phyloP scores from a whole-genome alignment of 2,329 filamentous ascomycete genomes.

The Exophiala sp. region DNA sequence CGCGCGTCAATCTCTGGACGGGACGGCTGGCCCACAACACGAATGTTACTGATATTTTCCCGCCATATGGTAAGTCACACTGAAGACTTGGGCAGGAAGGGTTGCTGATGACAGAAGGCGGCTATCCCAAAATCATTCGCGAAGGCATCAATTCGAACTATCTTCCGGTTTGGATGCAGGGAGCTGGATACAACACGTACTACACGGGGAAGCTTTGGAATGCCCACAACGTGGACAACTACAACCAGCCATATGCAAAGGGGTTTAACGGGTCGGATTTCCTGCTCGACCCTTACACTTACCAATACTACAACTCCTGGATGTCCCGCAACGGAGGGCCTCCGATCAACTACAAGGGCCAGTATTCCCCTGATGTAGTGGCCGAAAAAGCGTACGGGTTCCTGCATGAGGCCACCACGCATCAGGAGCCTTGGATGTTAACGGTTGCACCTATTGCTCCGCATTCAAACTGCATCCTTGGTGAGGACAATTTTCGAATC shows the following conservation, averaged over 20 bases:
- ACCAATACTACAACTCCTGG: constrained; percentile 63
- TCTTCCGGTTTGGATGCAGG: constrained; percentile 52
- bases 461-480: constrained; percentile 53
- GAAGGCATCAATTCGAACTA: constrained; percentile 51
- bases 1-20: constrained; percentile 62
- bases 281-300: constrained; percentile 52
- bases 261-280: constrained; percentile 43
- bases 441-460: constrained; percentile 64
- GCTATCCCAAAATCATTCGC: constrained; percentile 51
- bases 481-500: too few relatives aligned
- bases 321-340: constrained; percentile 59
- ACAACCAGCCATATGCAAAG: constrained; percentile 38
- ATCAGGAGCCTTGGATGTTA: constrained; percentile 62
- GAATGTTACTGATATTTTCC: constrained; percentile 60
- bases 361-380: constrained; percentile 59
- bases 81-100: not conserved
- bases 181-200: constrained; percentile 52
- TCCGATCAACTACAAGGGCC: constrained; percentile 54
- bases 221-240: constrained; percentile 48
- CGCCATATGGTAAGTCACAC: constrained; percentile 32
- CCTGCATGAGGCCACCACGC: constrained; percentile 56
- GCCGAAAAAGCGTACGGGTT: constrained; percentile 58
- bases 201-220: constrained; percentile 57
- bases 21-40: constrained; percentile 67
- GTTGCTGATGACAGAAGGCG: constrained; percentile 17